Evolutionary conservation across 108 stramenopile genomes (phyloP).

Genomic region (Bacterosira constricta): DNA sequence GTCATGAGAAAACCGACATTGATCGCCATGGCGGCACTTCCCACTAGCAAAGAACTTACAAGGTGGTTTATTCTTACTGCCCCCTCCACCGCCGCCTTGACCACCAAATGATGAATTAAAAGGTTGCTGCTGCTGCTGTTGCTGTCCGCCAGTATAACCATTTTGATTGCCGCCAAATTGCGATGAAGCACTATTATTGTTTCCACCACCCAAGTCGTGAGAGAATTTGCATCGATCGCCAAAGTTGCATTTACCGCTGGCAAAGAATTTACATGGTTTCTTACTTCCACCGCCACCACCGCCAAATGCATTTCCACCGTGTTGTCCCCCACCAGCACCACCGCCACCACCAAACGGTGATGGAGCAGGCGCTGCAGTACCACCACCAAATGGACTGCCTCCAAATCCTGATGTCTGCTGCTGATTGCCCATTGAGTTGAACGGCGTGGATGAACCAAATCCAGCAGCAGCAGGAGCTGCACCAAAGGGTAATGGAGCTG

Average conservation of each 20-base stretch:
- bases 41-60: conserved; percentile 8
- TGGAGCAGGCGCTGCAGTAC: conserved; percentile 3
- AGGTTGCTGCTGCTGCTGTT: conserved; percentile 1
- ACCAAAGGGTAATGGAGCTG: conserved; percentile 41
- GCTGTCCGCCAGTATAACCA: too few relatives aligned
- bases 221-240: conserved; percentile 78
- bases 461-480: conserved; percentile 6
- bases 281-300: conserved; percentile 21
- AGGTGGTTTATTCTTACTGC: not conserved
- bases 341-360: conserved; percentile 31
- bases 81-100: not conserved
- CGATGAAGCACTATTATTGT: not conserved
- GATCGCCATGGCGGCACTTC: not conserved
- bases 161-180: not conserved
- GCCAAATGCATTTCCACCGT: not conserved
- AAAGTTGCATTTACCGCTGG: conserved; percentile 69
- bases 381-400: not conserved
- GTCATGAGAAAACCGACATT: conserved; percentile 3
- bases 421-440: not conserved
- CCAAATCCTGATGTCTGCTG: conserved; percentile 20
- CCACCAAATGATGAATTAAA: conserved; percentile 12
- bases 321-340: conserved; percentile 16
- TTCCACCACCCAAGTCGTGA: conserved; percentile 50
- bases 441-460: conserved; percentile 10
- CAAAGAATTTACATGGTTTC: conserved; percentile 76